Evolutionary conservation across 1,139 yeast species (phyloP).

Genomic region (Candida anutae): DNA sequence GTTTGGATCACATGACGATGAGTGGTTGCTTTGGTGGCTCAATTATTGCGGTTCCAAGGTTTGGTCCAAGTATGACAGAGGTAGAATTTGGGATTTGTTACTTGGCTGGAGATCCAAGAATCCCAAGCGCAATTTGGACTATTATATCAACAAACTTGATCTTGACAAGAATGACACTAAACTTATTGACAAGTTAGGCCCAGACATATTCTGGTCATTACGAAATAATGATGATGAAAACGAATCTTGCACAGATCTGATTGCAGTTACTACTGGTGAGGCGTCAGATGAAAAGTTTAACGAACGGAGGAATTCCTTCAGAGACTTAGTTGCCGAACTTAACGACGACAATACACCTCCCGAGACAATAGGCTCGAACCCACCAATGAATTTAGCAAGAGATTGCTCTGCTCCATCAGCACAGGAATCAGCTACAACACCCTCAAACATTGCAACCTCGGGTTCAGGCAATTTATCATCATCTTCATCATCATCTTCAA

Average conservation of each 20-base stretch:
- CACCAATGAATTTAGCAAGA: neutral
- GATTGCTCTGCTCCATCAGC: no score
- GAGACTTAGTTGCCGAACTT: conserved; percentile 25
- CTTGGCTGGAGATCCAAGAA: conserved; percentile 67
- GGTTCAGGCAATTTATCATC: neutral
- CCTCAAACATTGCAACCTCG: neutral
- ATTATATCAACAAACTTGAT: conserved; percentile 27
- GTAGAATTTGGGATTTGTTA: conserved; percentile 81
- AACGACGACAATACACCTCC: conserved; percentile 9
- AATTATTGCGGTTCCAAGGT: conserved; percentile 89
- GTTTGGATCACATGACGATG: conserved; percentile 62
- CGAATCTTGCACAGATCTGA: conserved; percentile 1
- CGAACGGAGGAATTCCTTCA: conserved; percentile 19
- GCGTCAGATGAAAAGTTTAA: conserved; percentile 2
- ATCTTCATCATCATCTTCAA: neutral
- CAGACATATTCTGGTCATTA: conserved; percentile 38
- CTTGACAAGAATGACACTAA: conserved; percentile 12
- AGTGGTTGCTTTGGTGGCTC: conserved; percentile 94
- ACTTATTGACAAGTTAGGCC: conserved; percentile 29
- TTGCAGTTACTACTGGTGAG: neutral
- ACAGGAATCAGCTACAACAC: neutral
- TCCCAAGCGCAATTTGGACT: conserved; percentile 22
- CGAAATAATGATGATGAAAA: conserved; percentile 8
- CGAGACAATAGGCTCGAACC: neutral
- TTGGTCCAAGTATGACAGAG: conserved; percentile 75